Percentiles rank a stretch among this genome's conserved stretches.
Evolutionary conservation across 2,329 filamentous ascomycete species (phyloP).

Genomic region (Daldinia sp.): DNA sequence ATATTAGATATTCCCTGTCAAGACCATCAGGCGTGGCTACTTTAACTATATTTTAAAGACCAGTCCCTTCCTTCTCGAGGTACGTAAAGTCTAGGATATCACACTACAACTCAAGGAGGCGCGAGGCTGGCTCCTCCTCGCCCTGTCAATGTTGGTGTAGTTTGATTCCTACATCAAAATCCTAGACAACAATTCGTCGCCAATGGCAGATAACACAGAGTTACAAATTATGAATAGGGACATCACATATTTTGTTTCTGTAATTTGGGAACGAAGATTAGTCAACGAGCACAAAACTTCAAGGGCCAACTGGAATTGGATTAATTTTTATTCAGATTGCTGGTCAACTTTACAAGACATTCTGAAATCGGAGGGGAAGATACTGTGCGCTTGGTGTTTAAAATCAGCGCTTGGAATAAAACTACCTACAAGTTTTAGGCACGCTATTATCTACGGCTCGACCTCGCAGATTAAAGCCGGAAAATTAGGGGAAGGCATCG

Average conservation of each 20-base stretch:
- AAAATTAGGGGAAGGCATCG: not conserved
- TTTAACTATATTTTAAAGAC: no score
- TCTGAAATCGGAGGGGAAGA: not conserved
- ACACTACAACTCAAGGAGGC: not conserved
- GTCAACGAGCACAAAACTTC: not conserved
- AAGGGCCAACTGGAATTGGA: not conserved
- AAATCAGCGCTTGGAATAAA: not conserved
- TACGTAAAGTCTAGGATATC: not conserved
- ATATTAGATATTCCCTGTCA: not conserved
- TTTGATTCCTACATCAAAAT: not conserved
- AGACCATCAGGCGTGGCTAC: no score
- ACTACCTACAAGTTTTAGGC: not conserved
- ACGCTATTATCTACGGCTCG: not conserved
- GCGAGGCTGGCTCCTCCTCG: not conserved
- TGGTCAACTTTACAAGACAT: not conserved
- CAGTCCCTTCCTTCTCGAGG: not conserved
- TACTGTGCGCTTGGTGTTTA: not conserved
- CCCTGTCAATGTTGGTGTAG: not conserved
- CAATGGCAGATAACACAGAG: slow-evolving; percentile 9
- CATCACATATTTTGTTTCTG: slow-evolving; percentile 8
- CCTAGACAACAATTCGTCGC: not conserved
- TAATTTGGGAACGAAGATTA: not conserved
- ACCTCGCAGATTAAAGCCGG: not conserved
- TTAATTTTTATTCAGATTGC: slow-evolving; percentile 2
- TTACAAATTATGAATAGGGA: slow-evolving; percentile 2